Evolutionary conservation across 441 rosid genomes (phyloP), one percentile per base, ranked within the genome.

Genomic region (Sinapis alba): DNA sequence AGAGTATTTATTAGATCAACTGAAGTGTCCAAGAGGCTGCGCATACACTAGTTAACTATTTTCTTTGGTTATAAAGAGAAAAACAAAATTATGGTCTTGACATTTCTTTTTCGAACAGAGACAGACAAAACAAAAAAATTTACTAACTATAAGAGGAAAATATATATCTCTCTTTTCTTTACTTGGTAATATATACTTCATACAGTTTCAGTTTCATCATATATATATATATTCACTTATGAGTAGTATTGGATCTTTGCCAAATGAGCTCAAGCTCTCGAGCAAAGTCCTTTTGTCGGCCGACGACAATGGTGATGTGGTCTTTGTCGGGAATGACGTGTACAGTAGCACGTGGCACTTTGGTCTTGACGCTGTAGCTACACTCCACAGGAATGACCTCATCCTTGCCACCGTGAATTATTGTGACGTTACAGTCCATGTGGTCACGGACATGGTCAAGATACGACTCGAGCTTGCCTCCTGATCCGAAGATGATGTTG

Each of bases 241-340:
- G 54, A 24, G 30, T 13, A 24, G 43, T 19, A 63, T 65, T 27
- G 7, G 90, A 81, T 21, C 69, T 75, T 59, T 78, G 81, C 99
- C 99, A 95, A 45, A 95, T 93, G 76, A 85, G 91, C 78, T 95
- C 99, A 18, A 95, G 91, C 78, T 95, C 99, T 68, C 85, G 76
- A 3, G 99, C 93, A 51, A 95, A 95, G 15, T 75, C 91, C 74
- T 85, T 79, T 76, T 88, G 98, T 80, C 97, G 82, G 38, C 95
- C 93, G 23, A 90, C 92, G 70, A 95, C 97, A 68, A 95, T 95
- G 3, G 97, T 92, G 58, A 95, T 84, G 67, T 95, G 99, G 78
- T 95, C 99, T 81, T 87, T 90, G 50, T 88, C 85, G 15, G 90
- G 89, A 9, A 93, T 71, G 51, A 91, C 86, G 81, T 90, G 86